Conservation (phyloP, 768 basidiomycete genomes). For the Leucocoprinus sp. region DNA sequence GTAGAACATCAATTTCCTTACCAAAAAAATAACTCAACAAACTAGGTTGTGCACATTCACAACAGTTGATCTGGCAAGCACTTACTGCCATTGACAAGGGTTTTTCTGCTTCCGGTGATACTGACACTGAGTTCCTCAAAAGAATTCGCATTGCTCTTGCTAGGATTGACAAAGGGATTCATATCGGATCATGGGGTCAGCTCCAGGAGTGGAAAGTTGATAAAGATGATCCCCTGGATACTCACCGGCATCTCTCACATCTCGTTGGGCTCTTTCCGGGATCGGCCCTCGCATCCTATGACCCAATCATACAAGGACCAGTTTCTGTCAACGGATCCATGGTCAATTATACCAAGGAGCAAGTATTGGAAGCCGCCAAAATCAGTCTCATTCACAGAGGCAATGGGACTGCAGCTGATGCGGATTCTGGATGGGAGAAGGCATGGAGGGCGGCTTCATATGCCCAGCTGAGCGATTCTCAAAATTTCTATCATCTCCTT, state of each 20-base stretch:
- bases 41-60: constrained; percentile 65
- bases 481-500: constrained; percentile 54
- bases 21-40: background rate
- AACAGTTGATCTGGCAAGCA: constrained; percentile 72
- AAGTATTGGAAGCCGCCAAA: constrained; percentile 48
- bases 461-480: constrained; percentile 60
- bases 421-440: constrained; percentile 74
- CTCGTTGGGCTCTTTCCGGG: constrained; percentile 71
- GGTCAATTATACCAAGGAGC: constrained; percentile 34
- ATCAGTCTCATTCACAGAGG: constrained; percentile 58
- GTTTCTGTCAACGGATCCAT: constrained; percentile 21
- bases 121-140: constrained; percentile 50
- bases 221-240: constrained; percentile 53
- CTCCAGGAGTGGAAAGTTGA: constrained; percentile 82
- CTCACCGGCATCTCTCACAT: constrained; percentile 70
- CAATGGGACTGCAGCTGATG: constrained; percentile 65
- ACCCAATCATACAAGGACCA: constrained; percentile 38
- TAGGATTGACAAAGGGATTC: constrained; percentile 67
- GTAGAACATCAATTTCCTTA: constrained; percentile 24
- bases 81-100: constrained; percentile 70
- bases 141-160: constrained; percentile 48
- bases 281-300: constrained; percentile 55
- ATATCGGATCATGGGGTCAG: constrained; percentile 69
- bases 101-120: constrained; percentile 55
- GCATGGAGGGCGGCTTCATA: constrained; percentile 68